Base-by-base conservation (phyloP, 441 rosid species). In the Erodium chrysanthum region DNA sequence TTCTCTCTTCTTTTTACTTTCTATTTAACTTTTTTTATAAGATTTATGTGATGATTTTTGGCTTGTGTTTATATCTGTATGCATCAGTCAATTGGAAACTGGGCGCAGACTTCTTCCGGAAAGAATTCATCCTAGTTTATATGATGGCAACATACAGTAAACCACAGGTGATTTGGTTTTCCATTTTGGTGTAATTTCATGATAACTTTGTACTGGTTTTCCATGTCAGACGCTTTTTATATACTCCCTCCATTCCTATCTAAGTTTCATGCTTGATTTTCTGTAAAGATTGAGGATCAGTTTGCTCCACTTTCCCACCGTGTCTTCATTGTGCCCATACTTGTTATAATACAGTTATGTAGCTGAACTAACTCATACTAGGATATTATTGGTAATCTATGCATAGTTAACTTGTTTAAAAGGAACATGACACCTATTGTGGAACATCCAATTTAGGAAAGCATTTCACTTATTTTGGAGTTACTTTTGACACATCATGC, bases 141-240 rank as follows among this genome's bases (percentile, higher is more conserved):
- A 63, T 88, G 78, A 78, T 90, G 78, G 94, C 98, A 60, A 88
- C 97, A 4, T 92, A 77, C 70, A 77, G 78, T 65, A 92, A 86
- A 81, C 75, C 87, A 46, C 96, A 90, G 94, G 98, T 89, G 42
- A 71, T 14, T 60, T 44, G 10, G 12, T 44, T 21, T 59, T 4
- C 42, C 7, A 37, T 15, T 40, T 27, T 8, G 2, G 42, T 29
- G 23, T 0, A 68, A 8, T 10, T 14, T 31, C 11, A 63, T 63
- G 18, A 63, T 22, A 15, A 62, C 18, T 14, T 29, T n/a, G n/a
- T 29, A 63, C 1, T 61, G 35, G 12, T 2, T 61, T 27, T 61
- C 12, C 20, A 31, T 61, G 7, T 61, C 7, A 18, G 17, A 15
- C 0, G 40, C 42, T 17, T 37, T 37, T 0, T 37, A 37, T 37